These are phyloP conservation scores for Acanthamoeba triangularis DNA, from an alignment of 208 protist species.

Conservation along the genomic window DNA sequence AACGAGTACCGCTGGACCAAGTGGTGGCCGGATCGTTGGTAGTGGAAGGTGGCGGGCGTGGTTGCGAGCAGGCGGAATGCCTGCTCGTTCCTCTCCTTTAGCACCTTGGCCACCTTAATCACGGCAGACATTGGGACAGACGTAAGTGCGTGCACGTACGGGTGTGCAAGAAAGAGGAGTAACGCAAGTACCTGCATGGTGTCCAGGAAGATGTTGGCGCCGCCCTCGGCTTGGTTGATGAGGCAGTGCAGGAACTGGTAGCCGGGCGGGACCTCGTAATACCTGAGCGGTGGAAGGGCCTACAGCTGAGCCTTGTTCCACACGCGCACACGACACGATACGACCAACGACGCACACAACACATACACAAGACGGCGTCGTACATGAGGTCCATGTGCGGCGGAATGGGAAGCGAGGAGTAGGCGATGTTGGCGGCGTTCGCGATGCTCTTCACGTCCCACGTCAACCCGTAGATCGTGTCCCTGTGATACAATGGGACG, in stretches of 20 bases:
- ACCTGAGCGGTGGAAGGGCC: conserved; percentile 11
- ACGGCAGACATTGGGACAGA: neutral
- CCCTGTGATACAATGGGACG: neutral
- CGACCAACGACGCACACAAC: neutral
- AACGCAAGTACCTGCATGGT: neutral
- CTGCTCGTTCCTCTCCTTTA: conserved; percentile 1
- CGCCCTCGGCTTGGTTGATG: conserved; percentile 70
- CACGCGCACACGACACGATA: neutral
- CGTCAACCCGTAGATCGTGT: conserved; percentile 75
- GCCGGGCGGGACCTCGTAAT: conserved; percentile 77
- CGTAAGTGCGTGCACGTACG: neutral
- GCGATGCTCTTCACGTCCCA: conserved; percentile 77
- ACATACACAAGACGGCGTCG: neutral
- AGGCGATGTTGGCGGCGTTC: conserved; percentile 78
- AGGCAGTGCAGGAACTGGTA: conserved; percentile 78
- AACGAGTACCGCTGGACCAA: neutral
- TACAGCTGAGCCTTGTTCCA: neutral
- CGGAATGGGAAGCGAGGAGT: conserved; percentile 49
- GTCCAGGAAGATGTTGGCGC: conserved; percentile 75
- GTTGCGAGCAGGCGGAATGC: conserved; percentile 1
- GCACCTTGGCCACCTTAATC: conserved; percentile 20
- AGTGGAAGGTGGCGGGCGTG: conserved; percentile 62
- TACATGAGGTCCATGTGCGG: conserved; percentile 79
- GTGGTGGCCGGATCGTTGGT: conserved; percentile 11
- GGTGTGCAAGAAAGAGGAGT: neutral